Base-by-base conservation (phyloP, 441 rosid genomes). In the Geranium incanum region DNA sequence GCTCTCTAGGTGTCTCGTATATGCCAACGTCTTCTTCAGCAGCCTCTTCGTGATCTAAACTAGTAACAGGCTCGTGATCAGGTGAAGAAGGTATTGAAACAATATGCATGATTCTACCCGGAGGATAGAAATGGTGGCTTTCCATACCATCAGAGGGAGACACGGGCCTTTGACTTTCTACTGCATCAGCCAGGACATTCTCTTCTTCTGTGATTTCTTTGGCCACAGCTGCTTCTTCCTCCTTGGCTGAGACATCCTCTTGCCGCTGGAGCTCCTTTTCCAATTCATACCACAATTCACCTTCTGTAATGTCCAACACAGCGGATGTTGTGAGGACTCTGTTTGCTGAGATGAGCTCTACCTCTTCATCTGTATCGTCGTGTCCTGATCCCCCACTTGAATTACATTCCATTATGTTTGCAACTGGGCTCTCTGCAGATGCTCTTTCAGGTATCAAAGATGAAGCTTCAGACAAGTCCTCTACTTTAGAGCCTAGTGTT, bases 21-120 rank as follows among this genome's bases (percentile, higher is more conserved):
- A 92, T 77, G n/a, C 83, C 86, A 6, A 84, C 84, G 16, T 66
- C 84, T 67, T 85, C 93, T 39, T 71, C 80, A 0, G 6, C 18
- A 0, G 73, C 28, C 33, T 59, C 64, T 5, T 59, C 64, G 33
- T 59, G 28, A 19, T 76, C 84, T 45, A 76, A 74, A 69, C 76
- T 76, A 55, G 81, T 73, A 13, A 80, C 19, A 59, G 64, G 64
- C 64, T 59, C 64, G 28, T 59, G 65, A 28, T 76, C 84, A 0
- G 84, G 68, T 16, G 21, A 55, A 0, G 21, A 55, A 0, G 86
- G 81, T 67, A 77, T 21, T 1, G 88, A 75, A 66, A 95, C 91
- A 43, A 92, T 86, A 77, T 90, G 99, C 93, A 88, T 86, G 74
- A 89, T 89, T 79, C 83, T 85, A 70, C 99, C 97, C 0, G 99